Percentiles rank a stretch among this genome's conserved stretches.
These are phyloP conservation scores for Suillus subluteus DNA, from an alignment of 768 basidiomycete species.

Conservation along the genomic window DNA sequence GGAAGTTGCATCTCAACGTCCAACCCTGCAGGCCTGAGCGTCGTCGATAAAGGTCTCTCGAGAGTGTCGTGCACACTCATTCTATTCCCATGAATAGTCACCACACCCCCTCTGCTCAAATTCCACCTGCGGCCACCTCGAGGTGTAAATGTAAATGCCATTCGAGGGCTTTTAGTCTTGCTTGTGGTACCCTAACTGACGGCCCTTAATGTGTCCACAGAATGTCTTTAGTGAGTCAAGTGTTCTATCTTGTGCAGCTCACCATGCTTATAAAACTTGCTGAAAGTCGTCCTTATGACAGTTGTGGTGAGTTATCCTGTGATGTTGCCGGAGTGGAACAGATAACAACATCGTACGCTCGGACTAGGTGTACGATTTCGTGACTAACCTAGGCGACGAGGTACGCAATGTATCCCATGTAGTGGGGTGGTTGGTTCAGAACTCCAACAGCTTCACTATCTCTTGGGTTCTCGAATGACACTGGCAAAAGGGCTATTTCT, in stretches of 20 bases:
- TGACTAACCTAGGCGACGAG: constrained; percentile 1
- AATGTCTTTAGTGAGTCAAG: not conserved
- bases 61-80: not conserved
- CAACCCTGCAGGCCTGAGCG: not conserved
- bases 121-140: not conserved
- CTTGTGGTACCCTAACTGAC: not conserved
- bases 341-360: not conserved
- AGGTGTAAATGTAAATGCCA: not conserved
- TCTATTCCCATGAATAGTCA: not conserved
- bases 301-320: not conserved
- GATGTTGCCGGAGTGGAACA: not conserved
- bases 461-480: not conserved
- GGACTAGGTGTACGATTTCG: constrained; percentile 1
- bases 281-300: not conserved
- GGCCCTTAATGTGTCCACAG: not conserved
- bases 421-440: not conserved
- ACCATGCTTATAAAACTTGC: not conserved
- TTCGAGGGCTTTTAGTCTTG: not conserved
- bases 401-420: not conserved
- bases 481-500: not conserved
- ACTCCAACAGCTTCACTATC: not conserved
- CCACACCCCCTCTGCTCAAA: not conserved
- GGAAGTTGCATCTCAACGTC: not conserved
- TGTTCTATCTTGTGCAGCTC: not conserved
- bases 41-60: not conserved